Base-by-base conservation (phyloP, 1,284 basidiomycete species). In the Cryptococcus wingfieldii region DNA sequence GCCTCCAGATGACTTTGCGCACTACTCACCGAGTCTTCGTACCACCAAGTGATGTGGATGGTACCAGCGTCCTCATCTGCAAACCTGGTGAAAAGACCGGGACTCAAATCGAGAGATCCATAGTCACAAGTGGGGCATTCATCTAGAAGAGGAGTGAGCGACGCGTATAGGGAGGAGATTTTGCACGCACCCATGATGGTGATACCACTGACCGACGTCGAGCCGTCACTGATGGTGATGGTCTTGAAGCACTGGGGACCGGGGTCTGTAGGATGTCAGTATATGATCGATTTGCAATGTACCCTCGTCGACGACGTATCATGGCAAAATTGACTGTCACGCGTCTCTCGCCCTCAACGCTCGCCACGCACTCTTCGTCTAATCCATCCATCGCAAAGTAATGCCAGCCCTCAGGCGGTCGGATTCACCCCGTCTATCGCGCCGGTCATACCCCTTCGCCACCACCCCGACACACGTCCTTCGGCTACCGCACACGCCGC, bases 51-150 rank as follows among this genome's bases (percentile, higher is more conserved):
- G 28, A 80, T 77, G 49, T 72, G 63, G 37, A 82, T 60, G 10
- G 74, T 65, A 16, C 80, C 82, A 2, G 59, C 60, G 42, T 50
- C 55, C 8, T 65, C 54, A 25, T 66, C 47, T 2, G 72, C 80
- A 62, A 82, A 82, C 66, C 65, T 70, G 8, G 65, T 18, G 72
- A 84, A 84, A 16, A 84, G 79, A 41, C 77, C 71, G 8, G 74
- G 69, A 19, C 80, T 80, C 51, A 84, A 68, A 69, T 84, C 83
- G 50, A 84, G 75, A 27, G 70, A 77, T 51, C 79, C 80, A 19
- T 59, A 63, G 44, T 55, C 57, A 50, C 67, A 68, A 18, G 64
- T 63, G 18, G 66, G 66, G 52, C 66, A 68, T 53, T 68, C 64
- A 46, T 68, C 66, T 65, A 38, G 16, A n/a, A 5, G 19, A 19